Base-by-base conservation (phyloP, 129 eudicot genomes). In the Deinandra increscens region DNA sequence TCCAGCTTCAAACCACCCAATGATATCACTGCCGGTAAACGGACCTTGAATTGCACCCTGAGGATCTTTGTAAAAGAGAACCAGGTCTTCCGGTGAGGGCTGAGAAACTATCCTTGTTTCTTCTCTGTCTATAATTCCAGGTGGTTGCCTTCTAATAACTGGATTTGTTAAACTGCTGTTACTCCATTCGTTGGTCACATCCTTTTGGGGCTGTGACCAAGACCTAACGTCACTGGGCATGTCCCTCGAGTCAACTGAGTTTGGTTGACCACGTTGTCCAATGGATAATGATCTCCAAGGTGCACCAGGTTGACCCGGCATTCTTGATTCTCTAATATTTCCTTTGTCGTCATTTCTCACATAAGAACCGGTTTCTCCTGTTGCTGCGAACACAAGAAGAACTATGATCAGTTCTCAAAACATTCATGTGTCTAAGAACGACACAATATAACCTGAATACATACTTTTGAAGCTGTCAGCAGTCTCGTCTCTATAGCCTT, bases 41-140 rank as follows among this genome's bases (percentile, higher is more conserved):
- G 99, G 99, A 17, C 99, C 99, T 84, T 94, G 99, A 77, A 87
- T 81, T 61, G 72, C 83, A 41, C 99, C 99, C 46, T 86, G 99
- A 31, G 99, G 99, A 77, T 94, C 99, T 84, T 85, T 94, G 62
- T 94, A 94, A 69, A 64, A 81, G 18, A 94, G 99, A 42, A 89
- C 87, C 6, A 94, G 76, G 55, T 94, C 97, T 81, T 94, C 99
- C 4, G 99, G 97, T 19, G 95, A 64, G 23, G 83, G 70, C 55
- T 84, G 96, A 19, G 88, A 71, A 70, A 74, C 76, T 42, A 69
- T 81, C 11, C 77, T 74, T 7, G 78, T 6, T 33, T 88, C 98
- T 33, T 92, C 96, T 81, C 80, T 78, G 42, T 84, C 92, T 51
- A 79, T 14, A 15, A 55, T 77, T 46, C 82, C 80, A 41, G 98